A percentile compares a stretch with the other conserved stretches of the same genome.
Evolutionary conservation across 192 early-diverging fungal genomes (phyloP).

Genomic region (Physocladia obscura): DNA sequence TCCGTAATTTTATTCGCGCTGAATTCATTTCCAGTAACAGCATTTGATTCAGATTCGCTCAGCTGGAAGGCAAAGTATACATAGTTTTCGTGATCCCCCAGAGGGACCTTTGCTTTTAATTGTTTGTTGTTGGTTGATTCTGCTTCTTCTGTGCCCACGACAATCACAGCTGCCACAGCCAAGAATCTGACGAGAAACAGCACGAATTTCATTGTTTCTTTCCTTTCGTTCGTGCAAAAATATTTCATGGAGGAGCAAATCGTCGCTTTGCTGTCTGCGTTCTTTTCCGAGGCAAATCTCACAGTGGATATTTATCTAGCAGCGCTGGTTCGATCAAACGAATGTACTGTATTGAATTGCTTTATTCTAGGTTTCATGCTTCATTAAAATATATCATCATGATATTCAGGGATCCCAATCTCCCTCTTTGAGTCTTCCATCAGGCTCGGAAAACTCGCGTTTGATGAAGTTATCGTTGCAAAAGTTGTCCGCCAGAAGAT

Average conservation of each 20-base stretch:
- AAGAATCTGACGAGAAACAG: too few species aligned
- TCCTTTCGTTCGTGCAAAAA: too few species aligned
- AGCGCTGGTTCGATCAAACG: not conserved
- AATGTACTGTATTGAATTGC: not conserved
- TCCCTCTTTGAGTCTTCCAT: conserved; percentile 9
- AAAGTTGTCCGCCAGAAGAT: conserved; percentile 25
- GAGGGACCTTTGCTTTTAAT: too few species aligned
- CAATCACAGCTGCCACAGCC: too few species aligned
- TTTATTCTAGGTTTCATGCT: not conserved
- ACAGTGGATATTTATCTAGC: not conserved
- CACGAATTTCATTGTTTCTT: too few species aligned
- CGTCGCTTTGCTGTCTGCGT: not conserved
- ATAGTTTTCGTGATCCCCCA: too few species aligned
- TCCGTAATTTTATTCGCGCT: too few species aligned
- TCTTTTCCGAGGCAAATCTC: conserved; percentile 4
- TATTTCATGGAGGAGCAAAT: not conserved
- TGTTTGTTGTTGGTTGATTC: too few species aligned
- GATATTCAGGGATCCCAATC: conserved; percentile 16
- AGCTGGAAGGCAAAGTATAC: too few species aligned
- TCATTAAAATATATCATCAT: not conserved
- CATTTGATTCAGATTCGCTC: too few species aligned
- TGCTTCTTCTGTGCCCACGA: too few species aligned
- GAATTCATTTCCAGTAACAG: too few species aligned
- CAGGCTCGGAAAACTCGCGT: conserved; percentile 14
- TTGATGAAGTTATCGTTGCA: conserved; percentile 37